phyloP scores from a whole-genome alignment of 1,284 basidiomycete species.

The Cutaneotrichosporon sp. region DNA sequence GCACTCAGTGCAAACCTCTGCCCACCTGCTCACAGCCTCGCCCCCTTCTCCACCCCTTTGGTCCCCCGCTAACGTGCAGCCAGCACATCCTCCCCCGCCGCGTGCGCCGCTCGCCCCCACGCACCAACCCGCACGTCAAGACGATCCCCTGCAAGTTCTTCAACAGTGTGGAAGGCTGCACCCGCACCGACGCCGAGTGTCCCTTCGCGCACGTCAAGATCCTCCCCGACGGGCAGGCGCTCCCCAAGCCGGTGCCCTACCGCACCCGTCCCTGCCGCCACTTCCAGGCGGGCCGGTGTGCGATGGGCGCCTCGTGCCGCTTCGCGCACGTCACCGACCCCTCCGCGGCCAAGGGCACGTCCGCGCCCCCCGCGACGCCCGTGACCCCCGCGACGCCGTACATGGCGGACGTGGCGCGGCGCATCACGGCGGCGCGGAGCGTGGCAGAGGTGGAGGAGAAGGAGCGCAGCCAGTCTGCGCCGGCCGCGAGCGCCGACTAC shows the following conservation, averaged over 20 bases:
- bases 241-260: slow-evolving; percentile 43
- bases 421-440: neutral
- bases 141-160: slow-evolving; percentile 47
- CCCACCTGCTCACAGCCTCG: too few relatives aligned
- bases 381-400: neutral
- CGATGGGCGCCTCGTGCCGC: slow-evolving; percentile 48
- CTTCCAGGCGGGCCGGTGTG: slow-evolving; percentile 45
- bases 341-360: neutral
- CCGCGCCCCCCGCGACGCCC: neutral
- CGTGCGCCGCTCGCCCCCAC: neutral
- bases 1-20: too few relatives aligned
- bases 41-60: neutral
- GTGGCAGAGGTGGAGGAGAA: neutral
- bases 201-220: slow-evolving; percentile 46
- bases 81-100: slow-evolving; percentile 23
- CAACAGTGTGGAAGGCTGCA: slow-evolving; percentile 48
- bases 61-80: slow-evolving; percentile 15
- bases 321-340: slow-evolving; percentile 44
- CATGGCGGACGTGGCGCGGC: neutral
- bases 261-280: slow-evolving; percentile 49
- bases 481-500: neutral
- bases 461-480: neutral
- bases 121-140: slow-evolving; percentile 9
- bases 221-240: slow-evolving; percentile 32
- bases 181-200: slow-evolving; percentile 38